phyloP scores from a whole-genome alignment of 1,284 basidiomycete genomes.

The Butyriboletus regius region DNA sequence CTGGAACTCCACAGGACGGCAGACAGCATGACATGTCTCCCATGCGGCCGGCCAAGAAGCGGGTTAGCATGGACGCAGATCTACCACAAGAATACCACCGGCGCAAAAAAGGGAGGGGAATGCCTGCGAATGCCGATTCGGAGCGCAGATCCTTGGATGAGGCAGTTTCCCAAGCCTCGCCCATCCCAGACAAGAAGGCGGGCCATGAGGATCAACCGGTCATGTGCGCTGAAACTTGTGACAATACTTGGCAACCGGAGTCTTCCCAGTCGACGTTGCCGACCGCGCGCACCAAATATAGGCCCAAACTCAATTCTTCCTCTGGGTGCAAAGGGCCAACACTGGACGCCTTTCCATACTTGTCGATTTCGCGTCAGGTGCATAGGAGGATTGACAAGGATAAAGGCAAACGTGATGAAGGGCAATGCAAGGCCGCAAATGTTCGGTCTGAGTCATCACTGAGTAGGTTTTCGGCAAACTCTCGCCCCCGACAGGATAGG shows the following conservation, averaged over 20 bases:
- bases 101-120: slow-evolving; percentile 29
- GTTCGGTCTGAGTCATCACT: neutral
- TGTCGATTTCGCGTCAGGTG: slow-evolving; percentile 10
- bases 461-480: slow-evolving; percentile 3
- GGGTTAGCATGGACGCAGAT: slow-evolving; percentile 18
- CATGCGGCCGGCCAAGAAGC: slow-evolving; percentile 34
- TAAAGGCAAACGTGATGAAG: slow-evolving; percentile 8
- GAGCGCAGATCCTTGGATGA: slow-evolving; percentile 18
- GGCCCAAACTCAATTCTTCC: slow-evolving; percentile 13
- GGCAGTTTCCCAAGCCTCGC: slow-evolving; percentile 11
- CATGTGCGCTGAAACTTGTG: slow-evolving; percentile 9
- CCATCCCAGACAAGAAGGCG: neutral
- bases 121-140: slow-evolving; percentile 3
- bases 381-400: slow-evolving; percentile 8
- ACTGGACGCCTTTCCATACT: slow-evolving; percentile 17
- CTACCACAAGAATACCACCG: slow-evolving; percentile 15
- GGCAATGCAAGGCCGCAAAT: slow-evolving; percentile 1
- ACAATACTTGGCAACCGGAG: slow-evolving; percentile 1
- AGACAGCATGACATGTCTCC: slow-evolving; percentile 17
- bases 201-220: slow-evolving; percentile 2
- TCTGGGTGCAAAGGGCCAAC: slow-evolving; percentile 16
- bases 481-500: slow-evolving; percentile 1
- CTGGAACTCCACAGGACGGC: slow-evolving; percentile 18
- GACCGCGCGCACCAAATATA: slow-evolving; percentile 28
- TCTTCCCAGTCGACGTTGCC: slow-evolving; percentile 15